phyloP scores from a whole-genome alignment of 352 stramenopile species.

The Globisporangium iwayamae region DNA sequence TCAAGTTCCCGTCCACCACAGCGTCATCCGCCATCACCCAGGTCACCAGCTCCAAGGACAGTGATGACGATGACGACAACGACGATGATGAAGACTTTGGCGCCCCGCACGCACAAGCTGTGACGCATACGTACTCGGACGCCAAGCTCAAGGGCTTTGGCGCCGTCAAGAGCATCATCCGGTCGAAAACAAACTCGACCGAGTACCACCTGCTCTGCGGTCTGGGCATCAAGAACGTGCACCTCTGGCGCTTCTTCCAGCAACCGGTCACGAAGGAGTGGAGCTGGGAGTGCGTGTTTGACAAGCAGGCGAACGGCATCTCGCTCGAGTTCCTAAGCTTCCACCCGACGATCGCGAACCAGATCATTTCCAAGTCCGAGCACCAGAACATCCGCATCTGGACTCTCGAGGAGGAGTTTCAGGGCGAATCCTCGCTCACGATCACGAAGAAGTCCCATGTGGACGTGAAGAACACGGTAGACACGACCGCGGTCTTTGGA shows the following conservation, averaged over 20 bases:
- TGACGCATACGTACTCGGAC: slow-evolving; percentile 74
- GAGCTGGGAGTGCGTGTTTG: slow-evolving; percentile 83
- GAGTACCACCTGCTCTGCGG: slow-evolving; percentile 82
- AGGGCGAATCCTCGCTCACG: slow-evolving; percentile 22
- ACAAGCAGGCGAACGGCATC: slow-evolving; percentile 86
- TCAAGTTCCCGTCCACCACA: slow-evolving; percentile 42
- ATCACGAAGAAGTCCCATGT: slow-evolving; percentile 69
- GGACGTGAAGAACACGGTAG: slow-evolving; percentile 71
- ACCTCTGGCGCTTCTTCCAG: slow-evolving; percentile 82
- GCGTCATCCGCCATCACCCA: neutral
- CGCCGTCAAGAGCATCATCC: slow-evolving; percentile 60
- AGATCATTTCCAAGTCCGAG: slow-evolving; percentile 83
- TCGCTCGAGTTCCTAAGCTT: slow-evolving; percentile 80
- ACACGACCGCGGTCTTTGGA: slow-evolving; percentile 63
- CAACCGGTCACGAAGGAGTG: slow-evolving; percentile 33
- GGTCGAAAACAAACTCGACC: slow-evolving; percentile 33
- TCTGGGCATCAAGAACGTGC: slow-evolving; percentile 85
- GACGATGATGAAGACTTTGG: slow-evolving; percentile 35
- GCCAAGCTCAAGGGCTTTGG: slow-evolving; percentile 85
- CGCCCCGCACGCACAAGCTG: slow-evolving; percentile 40
- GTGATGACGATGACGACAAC: slow-evolving; percentile 16
- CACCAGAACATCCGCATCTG: slow-evolving; percentile 84
- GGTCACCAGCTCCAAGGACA: slow-evolving; percentile 10
- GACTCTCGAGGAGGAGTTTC: slow-evolving; percentile 57
- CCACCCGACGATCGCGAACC: slow-evolving; percentile 42